These are phyloP conservation scores for Zizania palustris DNA, from an alignment of 202 grass and related monocot species.

Conservation along the genomic window DNA sequence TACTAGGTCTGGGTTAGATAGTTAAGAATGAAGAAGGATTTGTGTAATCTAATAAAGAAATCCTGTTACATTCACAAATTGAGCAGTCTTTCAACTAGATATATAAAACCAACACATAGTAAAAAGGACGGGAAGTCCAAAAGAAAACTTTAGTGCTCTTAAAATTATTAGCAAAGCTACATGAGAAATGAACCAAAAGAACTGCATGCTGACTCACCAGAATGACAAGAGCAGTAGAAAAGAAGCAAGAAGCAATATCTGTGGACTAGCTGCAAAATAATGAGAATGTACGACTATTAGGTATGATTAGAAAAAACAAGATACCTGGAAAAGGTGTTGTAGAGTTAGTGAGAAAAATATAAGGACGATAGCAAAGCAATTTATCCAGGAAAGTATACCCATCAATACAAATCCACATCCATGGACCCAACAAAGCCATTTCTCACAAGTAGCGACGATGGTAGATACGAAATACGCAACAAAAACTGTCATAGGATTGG, in stretches of 20 bases:
- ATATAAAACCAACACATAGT: slow-evolving; percentile 8
- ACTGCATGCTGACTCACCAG: slow-evolving; percentile 64
- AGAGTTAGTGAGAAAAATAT: slow-evolving; percentile 12
- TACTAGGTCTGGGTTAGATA: background rate
- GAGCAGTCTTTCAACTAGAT: slow-evolving; percentile 8
- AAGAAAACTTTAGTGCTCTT: slow-evolving; percentile 1
- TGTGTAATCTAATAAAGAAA: slow-evolving; percentile 4
- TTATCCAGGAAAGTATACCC: slow-evolving; percentile 63
- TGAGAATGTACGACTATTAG: slow-evolving; percentile 35
- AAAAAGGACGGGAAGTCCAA: background rate
- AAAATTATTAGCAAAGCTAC: slow-evolving; percentile 9
- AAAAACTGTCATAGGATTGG: slow-evolving; percentile 62
- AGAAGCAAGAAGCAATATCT: slow-evolving; percentile 93
- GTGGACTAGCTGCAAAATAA: slow-evolving; percentile 83
- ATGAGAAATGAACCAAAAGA: slow-evolving; percentile 31
- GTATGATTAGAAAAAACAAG: slow-evolving; percentile 37
- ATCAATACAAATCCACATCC: slow-evolving; percentile 94
- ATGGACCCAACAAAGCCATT: slow-evolving; percentile 89
- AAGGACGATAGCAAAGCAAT: slow-evolving; percentile 42
- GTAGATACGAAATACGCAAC: slow-evolving; percentile 68
- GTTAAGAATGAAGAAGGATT: slow-evolving; percentile 14
- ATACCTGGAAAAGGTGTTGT: slow-evolving; percentile 23
- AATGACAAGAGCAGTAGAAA: slow-evolving; percentile 95
- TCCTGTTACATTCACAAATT: background rate
- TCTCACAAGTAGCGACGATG: slow-evolving; percentile 79